Conservation (phyloP, 2,329 filamentous ascomycete genomes). For the Cytospora leucostoma region DNA sequence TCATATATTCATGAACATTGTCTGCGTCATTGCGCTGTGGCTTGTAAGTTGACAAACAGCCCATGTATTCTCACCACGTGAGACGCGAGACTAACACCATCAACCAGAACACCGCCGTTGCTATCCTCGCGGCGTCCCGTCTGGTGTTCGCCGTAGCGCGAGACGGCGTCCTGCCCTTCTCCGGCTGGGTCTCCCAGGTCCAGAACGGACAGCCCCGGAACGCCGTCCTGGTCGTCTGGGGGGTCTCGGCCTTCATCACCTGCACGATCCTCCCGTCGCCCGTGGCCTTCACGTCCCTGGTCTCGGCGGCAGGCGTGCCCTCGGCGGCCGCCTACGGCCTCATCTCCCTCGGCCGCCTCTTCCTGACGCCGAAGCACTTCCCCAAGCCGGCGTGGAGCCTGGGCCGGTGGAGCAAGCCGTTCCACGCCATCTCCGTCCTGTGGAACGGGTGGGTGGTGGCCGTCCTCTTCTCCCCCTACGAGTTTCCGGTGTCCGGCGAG, state of each 20-base stretch:
- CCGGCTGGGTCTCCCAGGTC: conserved; percentile 58
- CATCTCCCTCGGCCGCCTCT: conserved; percentile 50
- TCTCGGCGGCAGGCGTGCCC: conserved; percentile 54
- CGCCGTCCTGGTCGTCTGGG: conserved; percentile 60
- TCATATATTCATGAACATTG: conserved; percentile 63
- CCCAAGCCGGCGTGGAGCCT: conserved; percentile 50
- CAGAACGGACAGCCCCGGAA: conserved; percentile 59
- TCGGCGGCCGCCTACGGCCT: conserved; percentile 54
- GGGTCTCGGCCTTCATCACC: conserved; percentile 53
- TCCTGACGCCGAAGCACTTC: conserved; percentile 50
- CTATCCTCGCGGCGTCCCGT: conserved; percentile 60
- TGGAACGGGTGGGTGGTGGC: conserved; percentile 55
- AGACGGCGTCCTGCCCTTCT: conserved; percentile 62
- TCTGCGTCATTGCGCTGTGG: conserved; percentile 53
- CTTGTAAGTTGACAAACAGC: conserved; percentile 44
- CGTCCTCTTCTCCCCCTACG: conserved; percentile 48
- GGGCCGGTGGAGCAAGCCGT: conserved; percentile 46
- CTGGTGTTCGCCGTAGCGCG: conserved; percentile 64
- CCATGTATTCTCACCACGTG: neutral
- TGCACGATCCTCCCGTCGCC: conserved; percentile 60
- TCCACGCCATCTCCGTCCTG: conserved; percentile 48
- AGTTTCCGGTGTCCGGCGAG: conserved; percentile 45
- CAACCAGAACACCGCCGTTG: conserved; percentile 57
- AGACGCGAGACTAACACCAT: neutral
- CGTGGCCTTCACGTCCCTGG: conserved; percentile 55